Conservation (phyloP, 176 grass and related monocot genomes). For the Melocanna baccifera region DNA sequence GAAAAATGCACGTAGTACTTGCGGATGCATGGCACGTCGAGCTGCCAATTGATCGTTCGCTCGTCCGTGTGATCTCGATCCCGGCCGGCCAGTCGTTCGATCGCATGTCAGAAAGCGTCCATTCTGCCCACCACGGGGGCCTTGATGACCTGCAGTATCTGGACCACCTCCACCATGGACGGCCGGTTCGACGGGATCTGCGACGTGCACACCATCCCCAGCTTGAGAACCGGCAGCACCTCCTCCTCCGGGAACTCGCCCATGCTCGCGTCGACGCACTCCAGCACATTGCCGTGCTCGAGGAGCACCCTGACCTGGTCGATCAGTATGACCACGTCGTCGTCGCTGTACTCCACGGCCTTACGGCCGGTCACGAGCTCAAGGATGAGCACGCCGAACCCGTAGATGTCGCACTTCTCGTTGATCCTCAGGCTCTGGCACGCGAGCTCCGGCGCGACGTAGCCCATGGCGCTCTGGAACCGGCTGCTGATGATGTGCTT, state of each 20-base stretch:
- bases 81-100: neutral
- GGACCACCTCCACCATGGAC: conserved; percentile 91
- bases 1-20: neutral
- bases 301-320: conserved; percentile 67
- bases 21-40: neutral
- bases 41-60: neutral
- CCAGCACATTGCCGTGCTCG: conserved; percentile 63
- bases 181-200: conserved; percentile 89
- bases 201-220: conserved; percentile 90
- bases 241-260: conserved; percentile 82
- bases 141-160: conserved; percentile 95
- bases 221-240: conserved; percentile 88
- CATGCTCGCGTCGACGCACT: conserved; percentile 67
- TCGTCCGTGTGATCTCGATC: neutral
- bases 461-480: conserved; percentile 68
- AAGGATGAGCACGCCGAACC: conserved; percentile 81
- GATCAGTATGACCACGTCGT: conserved; percentile 77
- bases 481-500: conserved; percentile 41
- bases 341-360: conserved; percentile 69
- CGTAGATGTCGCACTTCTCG: conserved; percentile 98
- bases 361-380: conserved; percentile 73
- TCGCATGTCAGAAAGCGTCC: conserved; percentile 42
- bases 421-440: conserved; percentile 83
- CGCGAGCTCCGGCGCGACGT: conserved; percentile 85
- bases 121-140: conserved; percentile 54